Conservation (phyloP, 495 filamentous ascomycete genomes). For the Xanthoparmelia taractica region DNA sequence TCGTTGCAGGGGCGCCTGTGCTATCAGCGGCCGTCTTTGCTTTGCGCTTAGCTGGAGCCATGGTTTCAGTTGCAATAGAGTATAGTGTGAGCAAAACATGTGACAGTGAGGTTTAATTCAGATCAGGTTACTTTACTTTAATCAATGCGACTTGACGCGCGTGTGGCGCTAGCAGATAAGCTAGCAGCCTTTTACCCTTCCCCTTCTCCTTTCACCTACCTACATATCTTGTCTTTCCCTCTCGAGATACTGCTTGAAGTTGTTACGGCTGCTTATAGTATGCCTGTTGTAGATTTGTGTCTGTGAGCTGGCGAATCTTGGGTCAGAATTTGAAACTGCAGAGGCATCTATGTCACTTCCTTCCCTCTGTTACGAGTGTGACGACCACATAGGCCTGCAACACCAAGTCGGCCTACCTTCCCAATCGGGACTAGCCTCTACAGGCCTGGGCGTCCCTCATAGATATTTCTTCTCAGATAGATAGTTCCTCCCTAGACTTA, state of each 20-base stretch:
- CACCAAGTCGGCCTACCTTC: no score
- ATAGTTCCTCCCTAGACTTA: no score
- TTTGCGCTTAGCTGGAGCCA: constrained; percentile 14
- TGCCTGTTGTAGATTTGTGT: neutral
- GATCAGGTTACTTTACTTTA: neutral
- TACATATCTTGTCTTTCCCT: neutral
- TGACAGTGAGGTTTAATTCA: neutral
- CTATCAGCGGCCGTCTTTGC: neutral
- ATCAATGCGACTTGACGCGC: constrained; percentile 6
- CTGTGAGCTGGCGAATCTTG: neutral
- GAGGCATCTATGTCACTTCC: neutral
- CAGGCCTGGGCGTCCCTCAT: no score
- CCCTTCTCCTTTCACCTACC: neutral
- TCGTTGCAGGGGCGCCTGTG: constrained; percentile 3
- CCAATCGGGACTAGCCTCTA: no score
- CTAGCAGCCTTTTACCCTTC: neutral
- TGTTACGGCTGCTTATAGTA: neutral
- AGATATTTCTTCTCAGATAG: no score
- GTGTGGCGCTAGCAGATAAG: constrained; percentile 3
- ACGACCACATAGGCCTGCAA: no score
- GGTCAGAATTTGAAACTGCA: neutral
- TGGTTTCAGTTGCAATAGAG: neutral
- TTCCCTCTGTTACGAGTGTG: neutral
- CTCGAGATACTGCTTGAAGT: neutral
- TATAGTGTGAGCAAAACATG: neutral